Base-by-base conservation (phyloP, 257 asterid species). In the Solanum infundibuliforme region DNA sequence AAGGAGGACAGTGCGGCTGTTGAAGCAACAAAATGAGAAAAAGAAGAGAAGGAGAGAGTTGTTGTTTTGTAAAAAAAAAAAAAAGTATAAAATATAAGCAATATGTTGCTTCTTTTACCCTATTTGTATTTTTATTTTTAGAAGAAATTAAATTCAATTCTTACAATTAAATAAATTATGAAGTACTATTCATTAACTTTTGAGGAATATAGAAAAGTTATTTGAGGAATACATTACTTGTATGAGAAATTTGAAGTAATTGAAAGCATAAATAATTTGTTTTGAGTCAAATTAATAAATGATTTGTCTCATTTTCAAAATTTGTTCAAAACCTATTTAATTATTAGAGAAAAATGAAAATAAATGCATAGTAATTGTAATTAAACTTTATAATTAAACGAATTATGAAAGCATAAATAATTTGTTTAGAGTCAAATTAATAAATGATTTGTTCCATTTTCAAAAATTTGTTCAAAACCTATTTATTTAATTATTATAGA, bases 1-100 rank as follows among this genome's bases (percentile, higher is more conserved):
- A 32, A 43, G 35, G 29, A 88, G 66, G 72, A 79, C 91, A 90
- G 92, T 71, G 94, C 89, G 90, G 93, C 90, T 89, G 88, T 88
- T 87, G 92, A 90, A 85, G 87, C 87, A 83, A 87, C 38, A 92
- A 77, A 87, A 88, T 43, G 84, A 90, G 84, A 79, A 84, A 90
- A 86, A 81, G 21, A 86, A 75, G 62, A 85, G 86, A 87, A 77
- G 12, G 31, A 58, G 87, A 85, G 91, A 93, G 91, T 74, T 3
- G 90, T 87, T 90, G 16, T 77, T 77, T 25, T 77, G 36, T 41
- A 12, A 12, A n/a, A 36, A 23, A 38, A 6, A 6, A 14, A 48
- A 41, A 11, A 1, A 14, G 21, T 48, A 48, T 48, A 48, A 48
- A 48, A 14, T 25, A 39, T 4, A 79, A 79, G 65, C 38, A 25